phyloP scores from a whole-genome alignment of 768 basidiomycete species.

The Mrakia gelida region DNA sequence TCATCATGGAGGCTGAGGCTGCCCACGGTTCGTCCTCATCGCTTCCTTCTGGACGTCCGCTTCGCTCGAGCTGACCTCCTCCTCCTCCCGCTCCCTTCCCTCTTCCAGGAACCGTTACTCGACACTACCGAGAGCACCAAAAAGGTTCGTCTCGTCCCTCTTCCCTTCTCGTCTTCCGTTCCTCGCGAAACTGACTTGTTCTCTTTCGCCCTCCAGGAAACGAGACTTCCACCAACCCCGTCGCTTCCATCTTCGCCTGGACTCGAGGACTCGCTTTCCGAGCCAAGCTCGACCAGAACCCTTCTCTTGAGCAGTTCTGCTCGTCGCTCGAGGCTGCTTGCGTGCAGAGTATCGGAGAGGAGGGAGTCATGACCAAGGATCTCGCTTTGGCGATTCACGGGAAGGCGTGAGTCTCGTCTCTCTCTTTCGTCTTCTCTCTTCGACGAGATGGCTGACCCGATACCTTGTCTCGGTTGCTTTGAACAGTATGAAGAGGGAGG shows the following conservation, averaged over 20 bases:
- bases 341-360: slow-evolving; percentile 82
- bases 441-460: not conserved
- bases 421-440: not conserved
- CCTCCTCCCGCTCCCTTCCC: not conserved
- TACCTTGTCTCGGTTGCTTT: not conserved
- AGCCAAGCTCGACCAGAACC: slow-evolving; percentile 85
- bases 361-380: slow-evolving; percentile 96
- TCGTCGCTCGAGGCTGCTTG: slow-evolving; percentile 77
- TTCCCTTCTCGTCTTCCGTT: not conserved
- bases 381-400: slow-evolving; percentile 91
- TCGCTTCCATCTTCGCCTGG: slow-evolving; percentile 98
- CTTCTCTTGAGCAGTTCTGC: slow-evolving; percentile 67
- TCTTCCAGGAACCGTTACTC: slow-evolving; percentile 69
- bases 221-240: slow-evolving; percentile 97
- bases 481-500: slow-evolving; percentile 69
- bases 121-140: slow-evolving; percentile 95
- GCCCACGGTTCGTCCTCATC: slow-evolving; percentile 64
- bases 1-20: slow-evolving; percentile 89
- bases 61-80: not conserved
- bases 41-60: too few relatives aligned
- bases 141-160: slow-evolving; percentile 48
- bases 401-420: slow-evolving; percentile 49
- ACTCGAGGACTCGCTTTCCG: slow-evolving; percentile 80
- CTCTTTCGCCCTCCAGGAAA: slow-evolving; percentile 52
- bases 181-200: not conserved